Evolutionary conservation across 441 rosid species (phyloP).

Genomic region (Adansonia madagascariensis): DNA sequence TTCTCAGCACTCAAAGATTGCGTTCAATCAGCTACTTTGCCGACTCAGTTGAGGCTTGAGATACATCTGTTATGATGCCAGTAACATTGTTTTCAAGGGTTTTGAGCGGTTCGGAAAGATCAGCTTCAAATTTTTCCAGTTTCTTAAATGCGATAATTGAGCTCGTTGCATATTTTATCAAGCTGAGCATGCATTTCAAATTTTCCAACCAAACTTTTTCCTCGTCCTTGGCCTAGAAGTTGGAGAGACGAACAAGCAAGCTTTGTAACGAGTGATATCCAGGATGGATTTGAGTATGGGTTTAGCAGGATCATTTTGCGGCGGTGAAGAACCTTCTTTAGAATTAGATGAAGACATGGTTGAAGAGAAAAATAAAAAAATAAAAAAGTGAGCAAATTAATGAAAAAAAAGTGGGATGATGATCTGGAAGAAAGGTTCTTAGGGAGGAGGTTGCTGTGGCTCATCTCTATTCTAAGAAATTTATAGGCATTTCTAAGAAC

Average conservation of each 20-base stretch:
- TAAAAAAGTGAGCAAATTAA: neutral
- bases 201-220: neutral
- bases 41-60: accelerated
- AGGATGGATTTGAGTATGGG: neutral
- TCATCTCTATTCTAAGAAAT: neutral
- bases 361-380: neutral
- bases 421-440: neutral
- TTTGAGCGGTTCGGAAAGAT: neutral
- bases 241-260: neutral
- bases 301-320: neutral
- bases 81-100: neutral
- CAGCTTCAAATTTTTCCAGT: conserved; percentile 20
- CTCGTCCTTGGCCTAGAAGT: neutral
- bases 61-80: neutral
- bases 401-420: neutral
- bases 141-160: neutral
- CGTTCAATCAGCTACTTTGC: neutral
- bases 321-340: neutral
- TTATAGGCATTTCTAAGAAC: neutral
- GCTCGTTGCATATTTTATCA: conserved; percentile 19
- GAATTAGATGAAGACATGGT: neutral
- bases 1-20: conserved; percentile 34
- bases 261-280: accelerated
- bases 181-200: neutral
- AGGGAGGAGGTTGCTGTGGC: neutral